phyloP scores from a whole-genome alignment of 2,329 filamentous ascomycete species.

The Pseudocercospora eumusae region DNA sequence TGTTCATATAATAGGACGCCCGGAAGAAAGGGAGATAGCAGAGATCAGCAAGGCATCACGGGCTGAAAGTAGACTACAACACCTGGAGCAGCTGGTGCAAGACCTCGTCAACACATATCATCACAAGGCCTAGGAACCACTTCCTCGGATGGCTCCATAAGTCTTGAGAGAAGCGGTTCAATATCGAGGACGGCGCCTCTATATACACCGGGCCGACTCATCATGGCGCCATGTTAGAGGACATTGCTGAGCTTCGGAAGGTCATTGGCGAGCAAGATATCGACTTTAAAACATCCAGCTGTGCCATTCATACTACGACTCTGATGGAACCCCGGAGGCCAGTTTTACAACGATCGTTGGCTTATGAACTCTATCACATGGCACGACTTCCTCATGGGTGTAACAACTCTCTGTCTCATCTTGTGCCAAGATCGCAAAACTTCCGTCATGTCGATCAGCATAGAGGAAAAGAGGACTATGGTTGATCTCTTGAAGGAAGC shows the following conservation, averaged over 20 bases:
- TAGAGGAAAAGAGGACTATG: constrained; percentile 5
- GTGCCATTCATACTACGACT: constrained; percentile 7
- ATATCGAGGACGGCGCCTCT: neutral
- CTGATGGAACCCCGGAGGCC: constrained; percentile 45
- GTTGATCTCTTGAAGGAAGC: constrained; percentile 8
- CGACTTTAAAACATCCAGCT: constrained; percentile 5
- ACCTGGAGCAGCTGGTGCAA: constrained; percentile 20
- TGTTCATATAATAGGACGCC: constrained; percentile 16
- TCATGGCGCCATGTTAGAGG: constrained; percentile 26
- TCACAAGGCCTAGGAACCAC: neutral
- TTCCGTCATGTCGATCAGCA: neutral
- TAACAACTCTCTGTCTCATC: constrained; percentile 49
- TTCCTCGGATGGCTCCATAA: neutral
- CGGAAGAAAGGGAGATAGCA: constrained; percentile 5
- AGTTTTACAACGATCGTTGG: constrained; percentile 45
- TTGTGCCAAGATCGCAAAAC: constrained; percentile 29
- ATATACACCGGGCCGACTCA: constrained; percentile 23
- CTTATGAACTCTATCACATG: constrained; percentile 45
- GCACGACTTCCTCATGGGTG: constrained; percentile 49
- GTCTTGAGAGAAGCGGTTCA: neutral
- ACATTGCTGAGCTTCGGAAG: constrained; percentile 22
- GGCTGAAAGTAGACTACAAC: constrained; percentile 18
- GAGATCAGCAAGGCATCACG: neutral
- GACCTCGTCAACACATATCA: constrained; percentile 13
- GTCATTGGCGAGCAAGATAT: constrained; percentile 14